These are phyloP conservation scores for Corniculantispora saksenae DNA, from an alignment of 2,329 filamentous ascomycete species.

Conservation along the genomic window DNA sequence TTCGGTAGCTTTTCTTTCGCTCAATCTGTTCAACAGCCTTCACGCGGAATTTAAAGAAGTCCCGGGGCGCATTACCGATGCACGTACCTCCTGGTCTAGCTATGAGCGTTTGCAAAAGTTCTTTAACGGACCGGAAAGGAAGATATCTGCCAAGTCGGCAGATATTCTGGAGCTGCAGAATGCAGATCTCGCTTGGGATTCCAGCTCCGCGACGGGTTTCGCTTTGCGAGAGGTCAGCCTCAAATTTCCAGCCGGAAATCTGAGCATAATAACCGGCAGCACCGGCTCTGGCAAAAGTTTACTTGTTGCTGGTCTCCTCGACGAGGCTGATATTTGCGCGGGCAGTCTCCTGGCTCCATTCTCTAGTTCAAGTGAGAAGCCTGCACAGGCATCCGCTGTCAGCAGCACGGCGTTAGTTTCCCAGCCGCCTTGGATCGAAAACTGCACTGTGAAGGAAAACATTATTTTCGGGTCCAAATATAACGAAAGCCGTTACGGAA, in stretches of 20 bases:
- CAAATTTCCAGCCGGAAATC: slow-evolving; percentile 60
- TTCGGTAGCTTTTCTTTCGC: slow-evolving; percentile 18
- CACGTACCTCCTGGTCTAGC: slow-evolving; percentile 18
- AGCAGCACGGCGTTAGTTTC: slow-evolving; percentile 43
- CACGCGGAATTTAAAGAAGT: slow-evolving; percentile 12
- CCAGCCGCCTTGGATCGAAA: slow-evolving; percentile 50
- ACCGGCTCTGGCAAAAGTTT: slow-evolving; percentile 72
- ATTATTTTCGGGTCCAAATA: slow-evolving; percentile 46
- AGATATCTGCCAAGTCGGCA: background rate
- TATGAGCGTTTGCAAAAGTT: slow-evolving; percentile 14
- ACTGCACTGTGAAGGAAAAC: slow-evolving; percentile 46
- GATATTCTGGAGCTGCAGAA: slow-evolving; percentile 5
- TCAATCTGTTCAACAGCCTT: slow-evolving; percentile 19
- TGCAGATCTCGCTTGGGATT: slow-evolving; percentile 13
- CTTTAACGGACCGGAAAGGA: slow-evolving; percentile 7
- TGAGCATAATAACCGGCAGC: slow-evolving; percentile 68
- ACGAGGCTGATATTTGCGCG: slow-evolving; percentile 64
- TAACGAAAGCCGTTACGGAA: slow-evolving; percentile 42
- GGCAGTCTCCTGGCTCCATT: slow-evolving; percentile 55
- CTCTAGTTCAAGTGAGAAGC: slow-evolving; percentile 34
- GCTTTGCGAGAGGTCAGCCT: slow-evolving; percentile 59
- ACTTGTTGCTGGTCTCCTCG: slow-evolving; percentile 66
- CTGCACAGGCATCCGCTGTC: too few relatives aligned
- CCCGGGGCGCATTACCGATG: background rate
- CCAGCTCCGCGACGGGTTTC: slow-evolving; percentile 38